Percentiles rank a stretch among this genome's conserved stretches.
These are phyloP conservation scores for Leucocoprinus leucothites DNA, from an alignment of 768 basidiomycete species.

Conservation along the genomic window DNA sequence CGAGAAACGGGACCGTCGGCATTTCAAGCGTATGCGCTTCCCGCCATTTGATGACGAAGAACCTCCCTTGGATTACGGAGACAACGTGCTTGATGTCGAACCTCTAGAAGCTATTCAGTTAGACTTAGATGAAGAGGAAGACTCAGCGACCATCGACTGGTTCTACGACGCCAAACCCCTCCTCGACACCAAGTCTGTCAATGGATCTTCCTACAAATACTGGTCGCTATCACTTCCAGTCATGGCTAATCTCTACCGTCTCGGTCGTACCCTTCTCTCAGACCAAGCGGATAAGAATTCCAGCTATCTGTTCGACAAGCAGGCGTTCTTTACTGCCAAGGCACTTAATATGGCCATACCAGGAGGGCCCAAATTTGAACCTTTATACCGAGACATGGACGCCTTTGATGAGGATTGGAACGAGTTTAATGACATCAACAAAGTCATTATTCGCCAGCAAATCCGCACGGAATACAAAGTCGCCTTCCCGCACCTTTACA, in stretches of 20 bases:
- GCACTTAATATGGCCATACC: constrained; percentile 96
- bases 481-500: constrained; percentile 98
- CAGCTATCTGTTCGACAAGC: constrained; percentile 95
- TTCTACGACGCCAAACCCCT: constrained; percentile 98
- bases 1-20: constrained; percentile 96
- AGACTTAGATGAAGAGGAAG: constrained; percentile 91
- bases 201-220: constrained; percentile 89
- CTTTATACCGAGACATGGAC: constrained; percentile 95
- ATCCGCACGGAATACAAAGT: constrained; percentile 99
- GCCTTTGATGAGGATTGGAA: constrained; percentile 99
- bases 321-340: constrained; percentile 97
- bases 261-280: constrained; percentile 90
- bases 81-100: constrained; percentile 97
- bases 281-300: constrained; percentile 91
- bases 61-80: constrained; percentile 97
- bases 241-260: constrained; percentile 95
- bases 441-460: constrained; percentile 98
- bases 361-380: constrained; percentile 98
- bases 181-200: constrained; percentile 84
- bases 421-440: constrained; percentile 99
- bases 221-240: constrained; percentile 92
- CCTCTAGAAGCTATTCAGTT: constrained; percentile 97
- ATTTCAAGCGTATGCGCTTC: constrained; percentile 99
- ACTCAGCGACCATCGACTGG: constrained; percentile 91
- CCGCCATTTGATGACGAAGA: constrained; percentile 99